Conservation (phyloP, 1,139 yeast genomes). For the Blastobotrys apis region DNA sequence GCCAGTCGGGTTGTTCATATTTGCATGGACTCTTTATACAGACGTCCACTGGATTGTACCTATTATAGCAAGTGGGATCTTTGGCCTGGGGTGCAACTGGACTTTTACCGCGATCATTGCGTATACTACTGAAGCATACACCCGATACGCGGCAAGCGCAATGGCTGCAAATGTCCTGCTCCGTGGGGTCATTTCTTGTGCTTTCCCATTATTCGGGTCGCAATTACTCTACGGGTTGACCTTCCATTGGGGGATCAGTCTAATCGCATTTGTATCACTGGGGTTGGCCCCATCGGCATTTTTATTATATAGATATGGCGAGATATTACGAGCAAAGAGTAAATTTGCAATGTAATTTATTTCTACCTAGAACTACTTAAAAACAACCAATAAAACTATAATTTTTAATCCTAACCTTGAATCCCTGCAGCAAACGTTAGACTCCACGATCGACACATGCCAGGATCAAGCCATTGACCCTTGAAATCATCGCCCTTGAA, state of each 20-base stretch:
- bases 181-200: conserved; percentile 57
- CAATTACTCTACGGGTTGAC: conserved; percentile 52
- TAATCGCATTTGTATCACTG: conserved; percentile 39
- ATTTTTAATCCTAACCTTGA: background rate
- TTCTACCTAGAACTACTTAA: too few species aligned
- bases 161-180: conserved; percentile 66
- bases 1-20: conserved; percentile 61
- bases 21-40: conserved; percentile 69
- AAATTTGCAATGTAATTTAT: conserved; percentile 8
- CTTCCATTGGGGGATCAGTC: conserved; percentile 53
- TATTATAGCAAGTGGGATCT: conserved; percentile 55
- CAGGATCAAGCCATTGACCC: conserved; percentile 63
- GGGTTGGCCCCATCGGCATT: conserved; percentile 24
- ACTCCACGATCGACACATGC: conserved; percentile 88
- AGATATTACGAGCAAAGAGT: conserved; percentile 7
- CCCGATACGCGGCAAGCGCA: conserved; percentile 60
- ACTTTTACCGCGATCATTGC: conserved; percentile 47
- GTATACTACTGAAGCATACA: conserved; percentile 54
- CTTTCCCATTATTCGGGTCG: conserved; percentile 64
- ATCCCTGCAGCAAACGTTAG: conserved; percentile 65
- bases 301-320: conserved; percentile 15
- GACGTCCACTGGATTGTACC: conserved; percentile 80
- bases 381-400: background rate
- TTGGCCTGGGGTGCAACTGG: conserved; percentile 54
- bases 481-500: conserved; percentile 52